phyloP scores from a whole-genome alignment of 2,329 filamentous ascomycete genomes.

The Rhynchosporium graminicola region DNA sequence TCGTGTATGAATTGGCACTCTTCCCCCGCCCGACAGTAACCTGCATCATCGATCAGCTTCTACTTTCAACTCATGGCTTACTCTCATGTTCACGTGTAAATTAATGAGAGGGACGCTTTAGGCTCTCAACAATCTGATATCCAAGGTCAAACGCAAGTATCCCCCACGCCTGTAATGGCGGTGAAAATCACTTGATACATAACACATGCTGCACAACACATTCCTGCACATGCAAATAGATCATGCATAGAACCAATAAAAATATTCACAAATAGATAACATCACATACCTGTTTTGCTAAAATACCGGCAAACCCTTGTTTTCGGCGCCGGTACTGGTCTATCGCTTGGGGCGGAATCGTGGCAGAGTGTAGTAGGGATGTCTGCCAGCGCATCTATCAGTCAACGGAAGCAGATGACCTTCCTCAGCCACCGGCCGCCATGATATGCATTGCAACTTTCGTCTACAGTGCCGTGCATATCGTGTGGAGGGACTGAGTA shows the following conservation, averaged over 20 bases:
- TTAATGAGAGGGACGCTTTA: slow-evolving; percentile 20
- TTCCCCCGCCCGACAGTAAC: slow-evolving; percentile 50
- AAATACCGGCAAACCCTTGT: slow-evolving; percentile 39
- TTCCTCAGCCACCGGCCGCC: slow-evolving; percentile 19
- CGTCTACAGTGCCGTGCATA: slow-evolving; percentile 18
- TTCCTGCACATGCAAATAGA: slow-evolving; percentile 31
- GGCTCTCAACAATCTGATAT: slow-evolving; percentile 25
- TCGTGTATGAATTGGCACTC: slow-evolving; percentile 53
- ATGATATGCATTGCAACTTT: slow-evolving; percentile 25
- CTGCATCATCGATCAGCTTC: slow-evolving; percentile 43
- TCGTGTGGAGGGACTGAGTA: slow-evolving; percentile 19
- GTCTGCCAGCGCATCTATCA: slow-evolving; percentile 38
- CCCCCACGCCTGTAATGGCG: slow-evolving; percentile 29
- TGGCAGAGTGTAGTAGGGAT: slow-evolving; percentile 24
- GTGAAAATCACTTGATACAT: slow-evolving; percentile 36
- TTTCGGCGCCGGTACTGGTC: slow-evolving; percentile 22
- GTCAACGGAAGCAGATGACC: slow-evolving; percentile 27
- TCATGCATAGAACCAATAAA: slow-evolving; percentile 32
- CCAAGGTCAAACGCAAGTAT: slow-evolving; percentile 15
- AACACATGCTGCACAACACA: slow-evolving; percentile 37
- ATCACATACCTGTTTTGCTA: slow-evolving; percentile 35
- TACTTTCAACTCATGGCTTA: slow-evolving; percentile 21
- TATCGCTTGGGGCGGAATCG: slow-evolving; percentile 33
- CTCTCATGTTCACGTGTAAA: slow-evolving; percentile 35
- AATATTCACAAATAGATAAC: slow-evolving; percentile 33